A percentile compares a stretch with the other conserved stretches of the same genome.
These are phyloP conservation scores for Monascus ruber DNA, from an alignment of 2,329 filamentous ascomycete genomes.

Conservation along the genomic window DNA sequence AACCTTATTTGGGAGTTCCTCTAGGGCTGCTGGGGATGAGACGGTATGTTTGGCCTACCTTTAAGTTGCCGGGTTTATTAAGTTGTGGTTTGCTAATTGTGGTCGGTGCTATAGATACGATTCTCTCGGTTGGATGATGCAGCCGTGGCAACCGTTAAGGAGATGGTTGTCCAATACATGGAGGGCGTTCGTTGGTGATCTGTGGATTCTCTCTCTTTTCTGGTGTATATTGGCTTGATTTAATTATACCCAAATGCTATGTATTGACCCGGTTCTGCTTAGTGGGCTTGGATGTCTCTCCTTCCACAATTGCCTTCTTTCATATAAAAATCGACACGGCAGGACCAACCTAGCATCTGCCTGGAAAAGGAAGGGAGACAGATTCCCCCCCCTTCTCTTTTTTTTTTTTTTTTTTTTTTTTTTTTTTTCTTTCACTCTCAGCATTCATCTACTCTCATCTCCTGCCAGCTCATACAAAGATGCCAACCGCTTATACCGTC, in stretches of 20 bases:
- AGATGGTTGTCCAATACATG: constrained; percentile 22
- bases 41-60: constrained; percentile 40
- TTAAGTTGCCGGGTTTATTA: constrained; percentile 17
- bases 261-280: not conserved
- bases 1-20: constrained; percentile 59
- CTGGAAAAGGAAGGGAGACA: no score
- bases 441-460: not conserved
- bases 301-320: not conserved
- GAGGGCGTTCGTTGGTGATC: constrained; percentile 13
- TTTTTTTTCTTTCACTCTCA: not conserved
- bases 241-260: constrained; percentile 13
- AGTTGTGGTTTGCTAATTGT: constrained; percentile 4
- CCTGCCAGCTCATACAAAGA: constrained; percentile 7
- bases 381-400: not conserved
- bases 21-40: constrained; percentile 50
- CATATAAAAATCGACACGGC: not conserved
- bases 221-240: not conserved
- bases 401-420: constrained; percentile 1
- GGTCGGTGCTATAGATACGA: constrained; percentile 20
- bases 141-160: constrained; percentile 22
- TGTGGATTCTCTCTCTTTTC: constrained; percentile 3
- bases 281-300: not conserved
- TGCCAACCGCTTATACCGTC: constrained; percentile 14
- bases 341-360: no score
- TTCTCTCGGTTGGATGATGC: constrained; percentile 27